Conservation (phyloP, 805 yeast genomes). For the Debaryomyces castellii region DNA sequence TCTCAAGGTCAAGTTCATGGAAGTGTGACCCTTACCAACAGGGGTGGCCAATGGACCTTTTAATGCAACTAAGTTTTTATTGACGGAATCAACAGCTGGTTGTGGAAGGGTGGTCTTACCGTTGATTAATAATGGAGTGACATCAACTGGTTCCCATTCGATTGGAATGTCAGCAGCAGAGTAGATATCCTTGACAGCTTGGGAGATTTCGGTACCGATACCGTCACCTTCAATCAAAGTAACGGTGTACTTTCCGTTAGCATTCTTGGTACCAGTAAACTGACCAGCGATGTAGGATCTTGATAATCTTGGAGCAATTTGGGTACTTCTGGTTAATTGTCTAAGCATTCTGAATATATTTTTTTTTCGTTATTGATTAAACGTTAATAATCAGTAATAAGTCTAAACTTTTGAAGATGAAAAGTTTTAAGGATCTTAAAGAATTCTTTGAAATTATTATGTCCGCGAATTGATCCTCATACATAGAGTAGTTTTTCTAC, state of each 20-base stretch:
- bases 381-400: neutral
- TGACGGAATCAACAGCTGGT: constrained; percentile 88
- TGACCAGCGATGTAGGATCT: constrained; percentile 60
- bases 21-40: constrained; percentile 97
- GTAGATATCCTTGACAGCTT: constrained; percentile 90
- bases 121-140: constrained; percentile 86
- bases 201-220: constrained; percentile 93
- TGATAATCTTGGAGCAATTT: constrained; percentile 31
- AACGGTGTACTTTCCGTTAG: constrained; percentile 86
- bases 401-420: neutral
- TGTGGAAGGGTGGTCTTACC: constrained; percentile 93
- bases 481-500: constrained; percentile 1
- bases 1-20: constrained; percentile 95
- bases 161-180: constrained; percentile 94
- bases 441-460: neutral
- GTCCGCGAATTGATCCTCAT: constrained; percentile 4
- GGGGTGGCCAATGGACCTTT: constrained; percentile 99
- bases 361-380: neutral
- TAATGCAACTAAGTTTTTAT: constrained; percentile 89
- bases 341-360: constrained; percentile 27
- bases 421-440: constrained; percentile 3
- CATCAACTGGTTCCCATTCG: constrained; percentile 96
- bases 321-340: constrained; percentile 27
- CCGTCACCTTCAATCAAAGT: constrained; percentile 99
- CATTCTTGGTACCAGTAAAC: constrained; percentile 61